phyloP scores from a whole-genome alignment of 2,329 filamentous ascomycete species.

The Cytospora chrysosperma region DNA sequence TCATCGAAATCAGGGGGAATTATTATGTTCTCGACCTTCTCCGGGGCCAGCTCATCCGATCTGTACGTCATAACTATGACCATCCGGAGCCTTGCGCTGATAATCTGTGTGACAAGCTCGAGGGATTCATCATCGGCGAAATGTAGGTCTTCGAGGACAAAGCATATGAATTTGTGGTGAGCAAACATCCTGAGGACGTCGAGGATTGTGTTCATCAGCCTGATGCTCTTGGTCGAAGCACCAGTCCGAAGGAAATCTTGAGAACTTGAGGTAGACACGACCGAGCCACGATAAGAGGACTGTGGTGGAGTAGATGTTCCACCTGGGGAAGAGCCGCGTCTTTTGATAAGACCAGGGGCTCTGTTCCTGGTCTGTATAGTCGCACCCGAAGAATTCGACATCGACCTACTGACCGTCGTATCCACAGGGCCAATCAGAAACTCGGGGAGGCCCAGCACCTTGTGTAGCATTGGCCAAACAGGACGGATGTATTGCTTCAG shows the following conservation, averaged over 20 bases:
- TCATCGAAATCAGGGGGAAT: conserved; percentile 55
- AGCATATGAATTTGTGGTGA: conserved; percentile 80
- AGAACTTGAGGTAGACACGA: conserved; percentile 49
- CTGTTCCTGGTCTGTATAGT: conserved; percentile 32
- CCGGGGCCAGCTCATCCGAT: conserved; percentile 61
- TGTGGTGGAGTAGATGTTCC: conserved; percentile 35
- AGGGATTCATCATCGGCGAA: conserved; percentile 86
- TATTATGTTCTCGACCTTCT: conserved; percentile 54
- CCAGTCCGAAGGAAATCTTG: conserved; percentile 61
- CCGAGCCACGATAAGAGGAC: conserved; percentile 35
- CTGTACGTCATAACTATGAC: conserved; percentile 77
- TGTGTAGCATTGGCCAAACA: conserved; percentile 63
- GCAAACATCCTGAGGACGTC: conserved; percentile 83
- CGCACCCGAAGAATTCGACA: conserved; percentile 36
- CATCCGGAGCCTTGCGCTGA: conserved; percentile 75
- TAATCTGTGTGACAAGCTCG: conserved; percentile 78
- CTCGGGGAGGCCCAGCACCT: conserved; percentile 62
- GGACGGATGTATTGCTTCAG: conserved; percentile 63
- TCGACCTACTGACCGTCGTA: conserved; percentile 34
- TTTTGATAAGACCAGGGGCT: conserved; percentile 32
- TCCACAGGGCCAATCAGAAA: conserved; percentile 62
- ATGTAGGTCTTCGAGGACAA: conserved; percentile 86
- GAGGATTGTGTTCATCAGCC: conserved; percentile 83
- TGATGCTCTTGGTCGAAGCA: conserved; percentile 62
- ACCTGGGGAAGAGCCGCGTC: conserved; percentile 51